Base-by-base conservation (phyloP, 140 eudicot genomes). In the Bidens hawaiensis region DNA sequence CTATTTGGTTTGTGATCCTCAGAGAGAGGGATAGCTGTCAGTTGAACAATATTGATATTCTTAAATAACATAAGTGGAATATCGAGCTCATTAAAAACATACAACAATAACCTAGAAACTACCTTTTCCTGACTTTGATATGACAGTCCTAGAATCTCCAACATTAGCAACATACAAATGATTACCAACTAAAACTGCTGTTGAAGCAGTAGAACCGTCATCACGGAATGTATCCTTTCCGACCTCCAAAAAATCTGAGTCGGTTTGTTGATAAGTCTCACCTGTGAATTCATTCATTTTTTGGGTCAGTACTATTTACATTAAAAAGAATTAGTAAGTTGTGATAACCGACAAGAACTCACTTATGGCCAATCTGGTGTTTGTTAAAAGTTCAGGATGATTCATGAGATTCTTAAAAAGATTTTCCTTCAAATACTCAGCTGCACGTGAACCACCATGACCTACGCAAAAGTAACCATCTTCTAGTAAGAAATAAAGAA, bases 1-100 rank as follows among this genome's bases (percentile, higher is more conserved):
- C 99, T 81, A 64, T 94, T 94, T 23, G 99, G 99, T 72, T 94
- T 94, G 64, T 94, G 99, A 83, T 94, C 99, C 58, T 88, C 99
- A 15, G 97, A 94, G 34, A 88, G 95, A 12, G 99, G 78, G 60
- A 94, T 85, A 15, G 99, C 99, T 94, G 83, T 56, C 65, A 61
- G 45, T 50, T 2, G 2, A 23, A 46, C n/a, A 69, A 38, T n/a
- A 17, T 19, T 6, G 0, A 31, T 60, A 45, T 26, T 22, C 26
- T 25, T 59, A 24, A 58, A 45, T 19, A 43, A 12, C 67, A 9
- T 30, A 15, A 27, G 6, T 36, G 19, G 21, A 33, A 65, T 46
- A 47, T 40, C 36, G 41, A 71, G 0, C 12, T 49, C 54, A 27
- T 28, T n/a, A 6, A 1, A 14, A 6, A 25, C 13, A 13, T 5